Evolutionary conservation across 805 yeast genomes (phyloP), one percentile per base, ranked within the genome.

Genomic region (Wickerhamiella shivajii): DNA sequence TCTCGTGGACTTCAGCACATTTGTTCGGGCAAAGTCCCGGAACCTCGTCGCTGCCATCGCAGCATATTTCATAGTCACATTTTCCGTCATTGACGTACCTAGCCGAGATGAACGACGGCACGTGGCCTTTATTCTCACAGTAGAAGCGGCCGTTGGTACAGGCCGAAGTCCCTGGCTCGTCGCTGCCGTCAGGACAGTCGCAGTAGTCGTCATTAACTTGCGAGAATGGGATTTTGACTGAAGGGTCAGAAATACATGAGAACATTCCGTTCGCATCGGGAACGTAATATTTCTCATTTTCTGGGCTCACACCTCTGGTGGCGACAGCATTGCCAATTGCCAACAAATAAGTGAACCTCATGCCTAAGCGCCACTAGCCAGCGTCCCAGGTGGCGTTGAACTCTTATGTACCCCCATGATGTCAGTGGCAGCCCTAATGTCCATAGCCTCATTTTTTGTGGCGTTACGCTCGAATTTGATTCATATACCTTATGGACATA

Each of bases 121-220:
- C 47, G 43, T 70, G 77, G 3, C 94, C 93, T 31, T 64, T 60
- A 49, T 90, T 90, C 6, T 55, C 68, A 56, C 98, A 87, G 53
- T 71, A 84, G 48, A 83, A 85, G 29, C 44, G 43, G n/a, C 57
- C 56, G 33, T 40, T 41, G 10, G 59, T 47, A 53, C 97, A 87
- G 0, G 95, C 95, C 24, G 76, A 60, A 1, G 97, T 87, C 0
- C 96, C 96, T 0, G 96, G 95, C 53, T 90, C 97, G 57, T 90
- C 98, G 4, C 85, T 73, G 0, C 97, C 97, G 57, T 90, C 98
- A 0, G 96, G 96, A 59, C 97, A 87, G 49, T 90, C 97, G 56
- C 97, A 87, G 49, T 66, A 76, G 45, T 84, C 77, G 53, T 90
- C 96, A 52, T 87, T 87, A 45, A 87, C 66, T 47, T 74, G 78